Percentiles rank a stretch among this genome's conserved stretches.
These are phyloP conservation scores for Schizothecium vesticola DNA, from an alignment of 495 filamentous ascomycete genomes.

Conservation along the genomic window DNA sequence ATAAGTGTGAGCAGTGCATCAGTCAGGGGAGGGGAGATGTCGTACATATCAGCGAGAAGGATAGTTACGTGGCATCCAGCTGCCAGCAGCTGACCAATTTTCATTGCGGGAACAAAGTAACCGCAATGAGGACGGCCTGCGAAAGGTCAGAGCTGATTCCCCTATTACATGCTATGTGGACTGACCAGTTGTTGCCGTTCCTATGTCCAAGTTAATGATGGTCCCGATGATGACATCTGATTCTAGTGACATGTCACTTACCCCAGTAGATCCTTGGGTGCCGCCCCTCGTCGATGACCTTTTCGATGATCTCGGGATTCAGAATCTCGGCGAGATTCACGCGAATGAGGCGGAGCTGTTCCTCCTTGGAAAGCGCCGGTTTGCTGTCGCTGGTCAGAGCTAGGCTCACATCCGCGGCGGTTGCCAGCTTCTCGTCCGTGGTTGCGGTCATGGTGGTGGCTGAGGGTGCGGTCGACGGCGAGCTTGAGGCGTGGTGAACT, in stretches of 20 bases:
- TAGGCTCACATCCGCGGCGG: conserved; percentile 17
- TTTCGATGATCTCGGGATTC: conserved; percentile 79
- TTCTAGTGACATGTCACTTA: conserved; percentile 23
- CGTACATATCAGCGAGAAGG: conserved; percentile 67
- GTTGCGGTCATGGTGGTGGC: conserved; percentile 5
- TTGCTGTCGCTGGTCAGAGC: conserved; percentile 9
- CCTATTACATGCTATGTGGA: conserved; percentile 52
- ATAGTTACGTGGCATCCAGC: conserved; percentile 79
- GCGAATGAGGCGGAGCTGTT: conserved; percentile 63
- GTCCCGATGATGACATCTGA: neutral
- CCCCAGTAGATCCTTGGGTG: conserved; percentile 83
- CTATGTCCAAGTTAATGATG: conserved; percentile 20
- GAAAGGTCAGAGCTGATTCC: neutral
- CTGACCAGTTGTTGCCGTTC: conserved; percentile 74
- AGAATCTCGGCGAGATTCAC: conserved; percentile 80
- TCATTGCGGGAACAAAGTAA: conserved; percentile 81
- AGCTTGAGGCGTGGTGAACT: neutral
- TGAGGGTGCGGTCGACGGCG: neutral
- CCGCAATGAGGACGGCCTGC: conserved; percentile 36
- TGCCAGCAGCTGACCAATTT: conserved; percentile 80
- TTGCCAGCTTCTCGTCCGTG: conserved; percentile 13
- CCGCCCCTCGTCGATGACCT: conserved; percentile 64
- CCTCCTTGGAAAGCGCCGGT: conserved; percentile 14
- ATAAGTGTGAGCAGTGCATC: neutral
- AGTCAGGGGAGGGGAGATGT: neutral